A percentile compares a stretch with the other conserved stretches of the same genome.
Conservation (phyloP, 2,329 filamentous ascomycete species). For the Karstenula rhodostoma region DNA sequence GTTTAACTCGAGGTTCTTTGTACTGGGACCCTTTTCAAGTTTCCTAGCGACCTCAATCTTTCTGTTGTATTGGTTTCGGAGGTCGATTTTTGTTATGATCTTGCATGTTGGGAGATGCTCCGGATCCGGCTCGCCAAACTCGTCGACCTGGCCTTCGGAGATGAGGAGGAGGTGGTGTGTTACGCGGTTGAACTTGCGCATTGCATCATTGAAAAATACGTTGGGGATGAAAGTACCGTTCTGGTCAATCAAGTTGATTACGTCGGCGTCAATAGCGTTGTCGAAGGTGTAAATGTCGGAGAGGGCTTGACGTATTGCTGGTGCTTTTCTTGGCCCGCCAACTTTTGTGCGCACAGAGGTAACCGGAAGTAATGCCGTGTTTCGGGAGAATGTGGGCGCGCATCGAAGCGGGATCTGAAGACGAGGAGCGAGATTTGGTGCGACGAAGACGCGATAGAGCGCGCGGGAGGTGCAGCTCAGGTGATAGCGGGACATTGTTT, state of each 20-base stretch:
- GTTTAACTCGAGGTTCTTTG: conserved; percentile 86
- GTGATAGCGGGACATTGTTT: conserved; percentile 40
- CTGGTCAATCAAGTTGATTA: conserved; percentile 55
- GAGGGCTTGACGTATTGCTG: conserved; percentile 44
- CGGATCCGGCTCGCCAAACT: conserved; percentile 51
- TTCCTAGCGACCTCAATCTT: conserved; percentile 55
- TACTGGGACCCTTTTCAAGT: conserved; percentile 41
- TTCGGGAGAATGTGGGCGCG: conserved; percentile 21
- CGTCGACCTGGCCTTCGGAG: conserved; percentile 34
- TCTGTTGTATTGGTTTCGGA: conserved; percentile 56
- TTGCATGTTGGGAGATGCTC: conserved; percentile 69
- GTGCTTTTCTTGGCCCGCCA: conserved; percentile 28
- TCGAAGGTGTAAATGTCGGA: conserved; percentile 55
- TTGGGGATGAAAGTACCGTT: conserved; percentile 47
- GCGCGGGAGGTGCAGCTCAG: conserved; percentile 49
- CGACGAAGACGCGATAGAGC: conserved; percentile 56
- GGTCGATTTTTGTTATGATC: conserved; percentile 67
- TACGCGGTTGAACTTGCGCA: conserved; percentile 58
- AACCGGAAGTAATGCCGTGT: conserved; percentile 19
- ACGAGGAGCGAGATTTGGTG: conserved; percentile 40
- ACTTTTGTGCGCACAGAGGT: conserved; percentile 29
- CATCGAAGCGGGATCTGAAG: conserved; percentile 29
- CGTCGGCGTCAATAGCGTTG: conserved; percentile 56
- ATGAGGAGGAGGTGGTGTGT: conserved; percentile 63
- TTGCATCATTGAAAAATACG: conserved; percentile 44